Evolutionary conservation across 2,329 filamentous ascomycete genomes (phyloP).

Genomic region (Aspergillus aculeatus): DNA sequence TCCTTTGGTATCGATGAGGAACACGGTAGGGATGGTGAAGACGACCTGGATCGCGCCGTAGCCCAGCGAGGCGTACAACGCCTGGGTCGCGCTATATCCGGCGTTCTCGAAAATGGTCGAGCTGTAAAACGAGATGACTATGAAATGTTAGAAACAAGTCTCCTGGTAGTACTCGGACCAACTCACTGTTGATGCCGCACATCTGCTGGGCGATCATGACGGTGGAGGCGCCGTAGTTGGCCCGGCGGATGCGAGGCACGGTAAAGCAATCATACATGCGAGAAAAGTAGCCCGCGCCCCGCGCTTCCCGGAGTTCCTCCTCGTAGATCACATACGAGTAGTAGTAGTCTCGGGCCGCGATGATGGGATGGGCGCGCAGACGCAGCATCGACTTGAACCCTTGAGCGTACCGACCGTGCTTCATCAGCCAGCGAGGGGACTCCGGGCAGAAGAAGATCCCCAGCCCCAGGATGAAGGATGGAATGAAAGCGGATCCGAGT

Average conservation of each 20-base stretch:
- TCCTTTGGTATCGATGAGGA: conserved; percentile 66
- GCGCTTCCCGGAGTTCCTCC: conserved; percentile 43
- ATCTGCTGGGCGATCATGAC: conserved; percentile 78
- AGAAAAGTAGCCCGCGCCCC: conserved; percentile 55
- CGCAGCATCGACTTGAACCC: conserved; percentile 20
- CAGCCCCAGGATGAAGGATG: conserved; percentile 55
- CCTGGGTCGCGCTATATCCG: conserved; percentile 54
- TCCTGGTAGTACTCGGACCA: conserved; percentile 35
- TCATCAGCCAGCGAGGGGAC: conserved; percentile 30
- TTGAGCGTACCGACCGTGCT: conserved; percentile 14
- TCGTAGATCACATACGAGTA: conserved; percentile 56
- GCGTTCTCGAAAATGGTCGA: conserved; percentile 56
- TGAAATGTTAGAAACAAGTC: too few relatives aligned
- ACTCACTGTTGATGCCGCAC: conserved; percentile 51
- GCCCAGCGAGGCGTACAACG: conserved; percentile 61
- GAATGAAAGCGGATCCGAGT: conserved; percentile 63
- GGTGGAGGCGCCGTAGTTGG: conserved; percentile 70
- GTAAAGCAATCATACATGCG: conserved; percentile 55
- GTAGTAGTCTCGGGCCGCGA: conserved; percentile 61
- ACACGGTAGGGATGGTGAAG: conserved; percentile 60
- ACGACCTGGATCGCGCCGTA: conserved; percentile 64
- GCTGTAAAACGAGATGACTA: conserved; percentile 68
- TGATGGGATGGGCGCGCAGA: conserved; percentile 23
- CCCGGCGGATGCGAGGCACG: conserved; percentile 50
- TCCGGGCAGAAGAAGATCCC: conserved; percentile 29